Conservation (phyloP, 2,329 filamentous ascomycete species). For the Diaporthe longicolla region DNA sequence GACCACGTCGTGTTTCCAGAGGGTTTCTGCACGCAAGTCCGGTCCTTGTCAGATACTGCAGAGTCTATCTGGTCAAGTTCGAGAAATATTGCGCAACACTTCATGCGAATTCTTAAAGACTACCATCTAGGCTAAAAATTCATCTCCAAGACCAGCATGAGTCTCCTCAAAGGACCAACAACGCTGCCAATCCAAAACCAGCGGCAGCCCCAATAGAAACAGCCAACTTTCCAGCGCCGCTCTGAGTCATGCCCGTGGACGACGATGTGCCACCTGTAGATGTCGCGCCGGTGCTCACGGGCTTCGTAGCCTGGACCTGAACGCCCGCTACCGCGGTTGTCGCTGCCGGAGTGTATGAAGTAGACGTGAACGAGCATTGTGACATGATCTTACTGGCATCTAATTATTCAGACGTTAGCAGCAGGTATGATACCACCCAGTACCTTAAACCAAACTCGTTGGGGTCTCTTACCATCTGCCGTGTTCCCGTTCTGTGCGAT, state of each 20-base stretch:
- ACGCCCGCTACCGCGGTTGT: neutral
- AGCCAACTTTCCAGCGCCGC: neutral
- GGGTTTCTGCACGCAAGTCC: too few relatives aligned
- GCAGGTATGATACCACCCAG: too few relatives aligned
- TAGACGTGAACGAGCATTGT: constrained; percentile 12
- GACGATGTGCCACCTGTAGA: neutral
- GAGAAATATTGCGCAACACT: too few relatives aligned
- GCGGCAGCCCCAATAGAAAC: neutral
- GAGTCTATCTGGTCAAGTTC: too few relatives aligned
- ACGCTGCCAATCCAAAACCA: neutral
- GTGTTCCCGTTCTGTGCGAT: constrained; percentile 4
- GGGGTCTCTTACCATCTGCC: neutral
- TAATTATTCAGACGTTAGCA: neutral
- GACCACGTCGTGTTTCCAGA: too few relatives aligned
- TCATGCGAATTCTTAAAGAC: too few relatives aligned
- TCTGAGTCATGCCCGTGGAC: neutral
- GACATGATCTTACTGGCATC: constrained; percentile 28
- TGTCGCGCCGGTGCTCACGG: neutral
- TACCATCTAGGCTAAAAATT: too few relatives aligned
- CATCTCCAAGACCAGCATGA: neutral
- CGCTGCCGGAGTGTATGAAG: neutral
- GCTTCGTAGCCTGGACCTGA: constrained; percentile 14
- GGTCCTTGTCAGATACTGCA: too few relatives aligned
- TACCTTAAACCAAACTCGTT: too few relatives aligned
- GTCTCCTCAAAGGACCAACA: neutral